These are phyloP conservation scores for Apiospora malaysiana DNA, from an alignment of 2,329 filamentous ascomycete genomes.

Conservation along the genomic window DNA sequence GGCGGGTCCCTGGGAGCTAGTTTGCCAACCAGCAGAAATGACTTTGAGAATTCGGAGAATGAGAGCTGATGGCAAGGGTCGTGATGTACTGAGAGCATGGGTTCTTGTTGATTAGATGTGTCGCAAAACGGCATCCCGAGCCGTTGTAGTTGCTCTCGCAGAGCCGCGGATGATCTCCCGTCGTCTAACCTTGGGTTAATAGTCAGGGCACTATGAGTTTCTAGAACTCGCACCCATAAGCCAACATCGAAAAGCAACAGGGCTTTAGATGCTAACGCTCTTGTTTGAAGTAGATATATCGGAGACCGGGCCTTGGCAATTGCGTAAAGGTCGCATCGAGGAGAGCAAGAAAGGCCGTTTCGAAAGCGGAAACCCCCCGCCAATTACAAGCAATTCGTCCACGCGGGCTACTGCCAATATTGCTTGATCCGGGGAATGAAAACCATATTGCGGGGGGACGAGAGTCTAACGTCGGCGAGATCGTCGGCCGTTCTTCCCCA, in stretches of 20 bases:
- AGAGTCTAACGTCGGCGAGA: conserved; percentile 9
- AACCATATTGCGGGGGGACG: background rate
- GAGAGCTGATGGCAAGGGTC: background rate
- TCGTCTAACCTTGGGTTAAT: background rate
- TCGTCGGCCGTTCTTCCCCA: conserved; percentile 14
- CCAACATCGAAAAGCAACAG: background rate
- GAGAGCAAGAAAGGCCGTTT: background rate
- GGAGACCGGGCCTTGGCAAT: background rate
- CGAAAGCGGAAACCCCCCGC: background rate
- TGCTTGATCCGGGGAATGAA: background rate
- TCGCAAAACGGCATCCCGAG: background rate
- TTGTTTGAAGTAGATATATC: no score
- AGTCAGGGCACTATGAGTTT: conserved; percentile 1
- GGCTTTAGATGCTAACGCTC: background rate
- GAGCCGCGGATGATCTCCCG: conserved; percentile 11
- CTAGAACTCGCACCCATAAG: background rate
- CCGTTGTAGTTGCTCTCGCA: background rate
- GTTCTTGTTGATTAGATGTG: background rate
- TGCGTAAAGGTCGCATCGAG: background rate
- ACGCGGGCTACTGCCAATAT: background rate
- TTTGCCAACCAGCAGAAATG: background rate
- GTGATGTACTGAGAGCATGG: no score
- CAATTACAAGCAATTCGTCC: no score
- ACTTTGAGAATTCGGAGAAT: background rate
- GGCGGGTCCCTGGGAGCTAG: background rate